Evolutionary conservation across 345 rosid genomes (phyloP).

Genomic region (Lepidium aucheri): DNA sequence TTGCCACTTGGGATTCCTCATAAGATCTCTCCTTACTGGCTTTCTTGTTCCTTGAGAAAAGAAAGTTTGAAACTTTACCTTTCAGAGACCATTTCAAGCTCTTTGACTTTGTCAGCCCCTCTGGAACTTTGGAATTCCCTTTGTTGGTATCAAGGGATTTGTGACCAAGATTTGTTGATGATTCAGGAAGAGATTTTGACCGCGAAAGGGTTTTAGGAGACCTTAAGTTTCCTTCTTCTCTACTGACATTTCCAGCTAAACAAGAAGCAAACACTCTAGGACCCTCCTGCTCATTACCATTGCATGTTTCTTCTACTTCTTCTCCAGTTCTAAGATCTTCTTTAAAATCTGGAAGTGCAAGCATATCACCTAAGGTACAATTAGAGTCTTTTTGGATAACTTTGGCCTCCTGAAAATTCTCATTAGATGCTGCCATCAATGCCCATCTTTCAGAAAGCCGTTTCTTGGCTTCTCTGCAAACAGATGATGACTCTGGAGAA

Average conservation of each 20-base stretch:
- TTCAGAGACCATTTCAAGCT: slow-evolving; percentile 44
- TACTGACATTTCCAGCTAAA: slow-evolving; percentile 28
- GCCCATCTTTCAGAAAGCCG: slow-evolving; percentile 96
- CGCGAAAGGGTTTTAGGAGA: slow-evolving; percentile 51
- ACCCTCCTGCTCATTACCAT: slow-evolving; percentile 34
- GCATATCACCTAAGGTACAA: slow-evolving; percentile 94
- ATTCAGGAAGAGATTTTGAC: slow-evolving; percentile 74
- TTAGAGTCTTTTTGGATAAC: slow-evolving; percentile 40
- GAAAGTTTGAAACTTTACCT: slow-evolving; percentile 53
- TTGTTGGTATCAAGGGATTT: slow-evolving; percentile 35
- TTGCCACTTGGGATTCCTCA: slow-evolving; percentile 22
- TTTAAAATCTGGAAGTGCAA: slow-evolving; percentile 64
- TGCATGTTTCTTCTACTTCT: slow-evolving; percentile 24
- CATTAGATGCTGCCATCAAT: slow-evolving; percentile 51
- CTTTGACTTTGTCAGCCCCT: slow-evolving; percentile 42
- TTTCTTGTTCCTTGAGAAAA: slow-evolving; percentile 52
- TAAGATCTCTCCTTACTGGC: slow-evolving; percentile 28
- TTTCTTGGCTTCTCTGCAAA: slow-evolving; percentile 46
- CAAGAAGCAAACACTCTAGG: slow-evolving; percentile 41
- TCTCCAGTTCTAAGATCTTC: slow-evolving; percentile 32
- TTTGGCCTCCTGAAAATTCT: slow-evolving; percentile 42
- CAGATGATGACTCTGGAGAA: slow-evolving; percentile 91
- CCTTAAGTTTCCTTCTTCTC: slow-evolving; percentile 33
- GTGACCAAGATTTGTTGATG: slow-evolving; percentile 40
- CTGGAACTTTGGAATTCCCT: slow-evolving; percentile 28